phyloP scores from a whole-genome alignment of 1,284 basidiomycete species.

The Neolentinus lepideus region DNA sequence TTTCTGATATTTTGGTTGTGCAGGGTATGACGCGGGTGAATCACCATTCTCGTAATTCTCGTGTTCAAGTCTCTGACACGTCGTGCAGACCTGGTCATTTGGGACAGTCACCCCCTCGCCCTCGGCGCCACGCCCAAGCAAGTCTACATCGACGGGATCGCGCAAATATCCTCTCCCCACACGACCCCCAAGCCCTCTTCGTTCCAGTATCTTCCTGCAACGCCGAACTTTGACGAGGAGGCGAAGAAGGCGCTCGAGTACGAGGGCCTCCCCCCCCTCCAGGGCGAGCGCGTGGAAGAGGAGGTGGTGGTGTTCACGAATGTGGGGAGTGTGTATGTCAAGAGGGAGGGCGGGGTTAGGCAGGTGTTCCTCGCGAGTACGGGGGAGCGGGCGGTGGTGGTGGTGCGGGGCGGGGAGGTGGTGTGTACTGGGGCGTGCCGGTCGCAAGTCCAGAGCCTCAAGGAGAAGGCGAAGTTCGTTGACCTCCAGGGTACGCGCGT shows the following conservation, averaged over 20 bases:
- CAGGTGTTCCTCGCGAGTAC: conserved; percentile 16
- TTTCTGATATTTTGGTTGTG: no score
- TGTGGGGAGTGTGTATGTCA: conserved; percentile 29
- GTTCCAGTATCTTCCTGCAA: conserved; percentile 44
- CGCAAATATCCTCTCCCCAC: conserved; percentile 40
- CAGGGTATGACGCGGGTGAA: conserved; percentile 27
- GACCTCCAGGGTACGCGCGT: conserved; percentile 8
- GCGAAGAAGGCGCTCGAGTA: conserved; percentile 44
- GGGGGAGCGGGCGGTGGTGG: conserved; percentile 18
- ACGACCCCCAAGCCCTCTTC: conserved; percentile 35
- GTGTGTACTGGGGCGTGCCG: background rate
- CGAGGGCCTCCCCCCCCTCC: conserved; percentile 60
- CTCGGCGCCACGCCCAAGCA: conserved; percentile 67
- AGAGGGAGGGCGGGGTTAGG: conserved; percentile 9
- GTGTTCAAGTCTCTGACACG: no score
- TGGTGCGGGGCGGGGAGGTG: conserved; percentile 6
- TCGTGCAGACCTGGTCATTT: conserved; percentile 72
- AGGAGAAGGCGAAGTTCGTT: background rate
- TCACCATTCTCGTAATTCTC: no score
- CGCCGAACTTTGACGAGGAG: conserved; percentile 60
- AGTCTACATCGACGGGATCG: conserved; percentile 65
- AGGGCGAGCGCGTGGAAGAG: conserved; percentile 20
- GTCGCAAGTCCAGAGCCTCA: background rate
- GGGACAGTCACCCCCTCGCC: conserved; percentile 82
- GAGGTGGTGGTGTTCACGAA: conserved; percentile 35